A percentile compares a stretch with the other conserved stretches of the same genome.
These are phyloP conservation scores for Venturia carpophila DNA, from an alignment of 2,329 filamentous ascomycete species.

Conservation along the genomic window DNA sequence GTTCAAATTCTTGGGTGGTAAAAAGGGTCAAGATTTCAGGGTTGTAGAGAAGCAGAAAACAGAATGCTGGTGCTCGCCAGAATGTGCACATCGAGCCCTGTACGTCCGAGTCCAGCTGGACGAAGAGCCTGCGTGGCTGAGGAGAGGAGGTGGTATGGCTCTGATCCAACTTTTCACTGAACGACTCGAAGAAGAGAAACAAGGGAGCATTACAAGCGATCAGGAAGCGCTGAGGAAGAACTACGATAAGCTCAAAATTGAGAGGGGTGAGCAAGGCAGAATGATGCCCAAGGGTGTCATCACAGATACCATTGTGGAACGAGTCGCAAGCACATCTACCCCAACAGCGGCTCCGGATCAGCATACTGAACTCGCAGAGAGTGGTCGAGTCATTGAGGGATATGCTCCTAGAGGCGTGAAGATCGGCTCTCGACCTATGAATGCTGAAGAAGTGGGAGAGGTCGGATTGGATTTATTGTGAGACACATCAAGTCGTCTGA, in stretches of 20 bases:
- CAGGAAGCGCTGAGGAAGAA: slow-evolving; percentile 30
- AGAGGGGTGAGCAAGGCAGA: slow-evolving; percentile 35
- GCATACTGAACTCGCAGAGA: background rate
- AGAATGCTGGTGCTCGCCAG: slow-evolving; percentile 79
- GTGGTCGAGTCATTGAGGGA: background rate
- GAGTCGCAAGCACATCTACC: slow-evolving; percentile 22
- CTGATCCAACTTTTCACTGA: slow-evolving; percentile 24
- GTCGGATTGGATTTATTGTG: background rate
- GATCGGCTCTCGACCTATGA: background rate
- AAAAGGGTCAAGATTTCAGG: slow-evolving; percentile 48
- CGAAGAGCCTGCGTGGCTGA: slow-evolving; percentile 78
- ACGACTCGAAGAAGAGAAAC: slow-evolving; percentile 20
- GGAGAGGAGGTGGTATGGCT: slow-evolving; percentile 31
- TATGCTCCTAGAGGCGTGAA: slow-evolving; percentile 1
- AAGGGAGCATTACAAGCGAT: slow-evolving; percentile 21
- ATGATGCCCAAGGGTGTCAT: slow-evolving; percentile 29
- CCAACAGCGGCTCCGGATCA: slow-evolving; percentile 25
- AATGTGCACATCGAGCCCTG: slow-evolving; percentile 70
- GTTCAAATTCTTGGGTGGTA: slow-evolving; percentile 57
- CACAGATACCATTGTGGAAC: slow-evolving; percentile 29
- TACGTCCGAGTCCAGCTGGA: slow-evolving; percentile 85
- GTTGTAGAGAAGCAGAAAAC: slow-evolving; percentile 65
- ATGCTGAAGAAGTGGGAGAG: background rate
- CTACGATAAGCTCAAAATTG: slow-evolving; percentile 35
- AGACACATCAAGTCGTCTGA: background rate